Base-by-base conservation (phyloP, 208 protist species). In the Trypanosoma congolense region DNA sequence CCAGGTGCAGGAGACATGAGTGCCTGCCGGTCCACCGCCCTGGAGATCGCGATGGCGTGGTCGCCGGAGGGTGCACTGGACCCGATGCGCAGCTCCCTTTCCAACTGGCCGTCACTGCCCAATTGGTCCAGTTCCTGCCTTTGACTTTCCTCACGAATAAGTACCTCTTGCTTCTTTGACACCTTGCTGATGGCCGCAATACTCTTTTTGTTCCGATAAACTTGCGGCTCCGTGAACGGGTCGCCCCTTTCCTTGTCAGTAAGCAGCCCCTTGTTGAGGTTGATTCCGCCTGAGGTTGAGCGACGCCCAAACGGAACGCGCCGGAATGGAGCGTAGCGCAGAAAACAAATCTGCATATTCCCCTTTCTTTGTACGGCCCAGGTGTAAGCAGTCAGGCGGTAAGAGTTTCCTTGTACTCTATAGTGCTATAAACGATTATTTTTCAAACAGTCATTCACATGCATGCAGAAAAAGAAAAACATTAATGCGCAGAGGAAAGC, bases 171-270 rank as follows among this genome's bases (percentile, higher is more conserved):
- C 41, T 88, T 88, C 3, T 55, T 53, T 33, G 44, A 30, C 4
- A 67, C 72, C 54, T 87, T 89, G 2, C 78, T 62, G 22, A 77
- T 62, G n/a, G 76, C 75, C 28, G 77, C 77, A 16, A 85, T 55
- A 46, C 69, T 89, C 14, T 55, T 79, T 24, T 54, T 70, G 55
- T 66, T 93, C 6, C 73, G 71, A 61, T 93, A 93, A 47, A 89
- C 80, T 8, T 55, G 46, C 6, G 75, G 79, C 18, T 93, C 82
- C 1, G 86, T 80, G 48, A 90, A 90, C 30, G 67, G 69, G 61
- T 93, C 86, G 9, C 86, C 86, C 22, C 50, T 59, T 29, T 93
- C 82, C 0, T 12, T 19, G 3, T 38, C n/a, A 3, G 65, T 81
- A 0, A 93, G 56, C 0, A 72, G 47, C 6, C 82, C 82, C 3